Evolutionary conservation across 768 basidiomycete species (phyloP), one percentile per base, ranked within the genome.

Genomic region (Russula ochroleuca): DNA sequence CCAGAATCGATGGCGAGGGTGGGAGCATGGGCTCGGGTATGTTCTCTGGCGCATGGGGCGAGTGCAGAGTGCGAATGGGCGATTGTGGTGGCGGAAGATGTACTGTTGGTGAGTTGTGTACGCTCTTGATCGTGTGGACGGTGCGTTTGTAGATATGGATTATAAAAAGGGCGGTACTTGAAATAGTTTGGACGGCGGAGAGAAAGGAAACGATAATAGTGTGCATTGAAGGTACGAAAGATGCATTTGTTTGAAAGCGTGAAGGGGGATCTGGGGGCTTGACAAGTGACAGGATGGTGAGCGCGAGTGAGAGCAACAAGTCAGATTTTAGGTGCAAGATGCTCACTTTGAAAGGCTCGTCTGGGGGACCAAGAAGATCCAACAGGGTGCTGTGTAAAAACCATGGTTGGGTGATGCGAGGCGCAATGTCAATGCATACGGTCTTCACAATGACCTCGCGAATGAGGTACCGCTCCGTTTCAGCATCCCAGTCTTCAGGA

Each of bases 381-480:
- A 95, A 77, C 13, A 89, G 77, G 3, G 81, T 70, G 69, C 79
- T 85, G 62, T 93, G 85, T 51, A 96, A 82, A 73, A 97, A 98
- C 94, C 95, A 98, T 0, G 91, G 89, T 72, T 97, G 88, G 7
- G 85, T 82, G 56, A 96, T 72, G 68, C 83, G 85, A 35, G 86
- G 86, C 28, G 75, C 72, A 4, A 78, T 67, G 19, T 68, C 72
- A 23, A 88, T 70, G 28, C 88, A 76, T 7, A 98, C 75, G 25
- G 91, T 79, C 68, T 90, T 88, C 70, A 92, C 82, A 35, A 96
- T 70, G 43, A 97, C 77, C 76, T 98, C 96, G 62, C 93, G 85
- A 47, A 91, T 75, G 63, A 98, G 88, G 64, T 83, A 79, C n/a
- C 92, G 83, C 76, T 97, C 91, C 0, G 85, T 73, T 55, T 90